Evolutionary conservation across 495 filamentous ascomycete species (phyloP).

Genomic region (Aspergillus avenaceus): DNA sequence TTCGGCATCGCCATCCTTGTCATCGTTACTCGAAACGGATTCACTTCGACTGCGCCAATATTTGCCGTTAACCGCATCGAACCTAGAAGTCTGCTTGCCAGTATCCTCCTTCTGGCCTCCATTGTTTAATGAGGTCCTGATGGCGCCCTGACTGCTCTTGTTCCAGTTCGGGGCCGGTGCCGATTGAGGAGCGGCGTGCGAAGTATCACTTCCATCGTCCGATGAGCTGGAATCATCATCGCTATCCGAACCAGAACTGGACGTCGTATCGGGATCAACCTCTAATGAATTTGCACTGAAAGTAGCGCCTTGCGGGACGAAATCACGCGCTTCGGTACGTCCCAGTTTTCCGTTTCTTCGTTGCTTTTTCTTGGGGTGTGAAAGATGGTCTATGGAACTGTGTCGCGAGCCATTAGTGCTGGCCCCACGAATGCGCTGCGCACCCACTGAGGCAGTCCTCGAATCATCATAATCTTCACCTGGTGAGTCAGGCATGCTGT

Average conservation of each 20-base stretch:
- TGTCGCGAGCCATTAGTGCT: constrained; percentile 20
- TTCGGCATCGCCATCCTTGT: constrained; percentile 3
- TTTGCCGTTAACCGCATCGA: constrained; percentile 36
- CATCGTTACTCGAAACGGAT: constrained; percentile 24
- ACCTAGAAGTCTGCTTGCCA: constrained; percentile 19
- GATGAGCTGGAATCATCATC: constrained; percentile 9
- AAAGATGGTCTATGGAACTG: constrained; percentile 20
- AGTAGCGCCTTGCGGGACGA: constrained; percentile 35
- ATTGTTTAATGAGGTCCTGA: constrained; percentile 33
- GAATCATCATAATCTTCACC: constrained; percentile 39
- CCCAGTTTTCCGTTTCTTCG: constrained; percentile 20
- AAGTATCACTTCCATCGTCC: constrained; percentile 5
- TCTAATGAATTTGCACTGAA: constrained; percentile 32
- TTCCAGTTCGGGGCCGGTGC: constrained; percentile 40
- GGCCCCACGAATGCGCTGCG: constrained; percentile 20
- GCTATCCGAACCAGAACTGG: constrained; percentile 18
- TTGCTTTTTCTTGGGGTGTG: constrained; percentile 27
- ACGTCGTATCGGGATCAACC: constrained; percentile 33
- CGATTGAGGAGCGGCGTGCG: background rate
- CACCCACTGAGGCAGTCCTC: constrained; percentile 35
- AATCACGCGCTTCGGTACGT: constrained; percentile 20
- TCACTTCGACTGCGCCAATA: constrained; percentile 40
- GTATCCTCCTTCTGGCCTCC: constrained; percentile 11
- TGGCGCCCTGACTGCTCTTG: constrained; percentile 29
- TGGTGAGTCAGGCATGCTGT: constrained; percentile 27